A percentile compares a stretch with the other conserved stretches of the same genome.
Conservation (phyloP, 768 basidiomycete genomes). For the Rhodotorula graminis region DNA sequence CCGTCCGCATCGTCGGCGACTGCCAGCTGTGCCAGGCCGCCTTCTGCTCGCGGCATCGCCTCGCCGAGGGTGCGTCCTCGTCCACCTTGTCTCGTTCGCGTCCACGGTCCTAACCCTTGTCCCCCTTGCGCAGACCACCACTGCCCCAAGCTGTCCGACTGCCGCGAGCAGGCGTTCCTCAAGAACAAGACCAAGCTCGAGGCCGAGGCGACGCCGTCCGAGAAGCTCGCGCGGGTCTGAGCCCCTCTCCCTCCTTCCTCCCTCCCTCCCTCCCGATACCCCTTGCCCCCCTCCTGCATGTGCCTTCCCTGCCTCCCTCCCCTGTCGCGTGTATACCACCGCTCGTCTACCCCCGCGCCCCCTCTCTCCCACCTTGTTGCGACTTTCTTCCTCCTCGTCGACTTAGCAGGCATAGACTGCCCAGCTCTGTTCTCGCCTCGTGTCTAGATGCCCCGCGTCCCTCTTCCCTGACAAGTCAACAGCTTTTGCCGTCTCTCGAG, state of each 20-base stretch:
- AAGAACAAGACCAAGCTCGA: slow-evolving; percentile 75
- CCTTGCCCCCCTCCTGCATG: background rate
- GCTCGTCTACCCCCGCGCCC: background rate
- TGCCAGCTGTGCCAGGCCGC: slow-evolving; percentile 72
- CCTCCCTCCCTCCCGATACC: background rate
- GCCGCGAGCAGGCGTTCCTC: slow-evolving; percentile 80
- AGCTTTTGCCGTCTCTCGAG: too few relatives aligned
- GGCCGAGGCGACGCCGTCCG: slow-evolving; percentile 76
- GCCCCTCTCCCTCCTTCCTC: too few relatives aligned
- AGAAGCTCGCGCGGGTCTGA: slow-evolving; percentile 73
- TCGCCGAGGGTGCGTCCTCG: slow-evolving; percentile 58
- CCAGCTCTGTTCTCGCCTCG: too few relatives aligned
- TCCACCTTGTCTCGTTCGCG: too few relatives aligned
- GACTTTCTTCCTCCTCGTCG: too few relatives aligned
- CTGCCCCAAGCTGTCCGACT: slow-evolving; percentile 76
- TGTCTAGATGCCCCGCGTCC: too few relatives aligned
- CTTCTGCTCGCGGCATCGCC: slow-evolving; percentile 76
- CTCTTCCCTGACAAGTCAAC: too few relatives aligned
- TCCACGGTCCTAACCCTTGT: too few relatives aligned
- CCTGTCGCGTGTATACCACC: background rate
- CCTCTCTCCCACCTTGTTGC: background rate
- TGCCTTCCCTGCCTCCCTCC: slow-evolving; percentile 13
- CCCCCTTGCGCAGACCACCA: slow-evolving; percentile 56
- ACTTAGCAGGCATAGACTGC: too few relatives aligned
- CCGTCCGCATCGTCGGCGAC: slow-evolving; percentile 74